Evolutionary conservation across 1,284 basidiomycete genomes (phyloP).

Genomic region (Earliella scabrosa): DNA sequence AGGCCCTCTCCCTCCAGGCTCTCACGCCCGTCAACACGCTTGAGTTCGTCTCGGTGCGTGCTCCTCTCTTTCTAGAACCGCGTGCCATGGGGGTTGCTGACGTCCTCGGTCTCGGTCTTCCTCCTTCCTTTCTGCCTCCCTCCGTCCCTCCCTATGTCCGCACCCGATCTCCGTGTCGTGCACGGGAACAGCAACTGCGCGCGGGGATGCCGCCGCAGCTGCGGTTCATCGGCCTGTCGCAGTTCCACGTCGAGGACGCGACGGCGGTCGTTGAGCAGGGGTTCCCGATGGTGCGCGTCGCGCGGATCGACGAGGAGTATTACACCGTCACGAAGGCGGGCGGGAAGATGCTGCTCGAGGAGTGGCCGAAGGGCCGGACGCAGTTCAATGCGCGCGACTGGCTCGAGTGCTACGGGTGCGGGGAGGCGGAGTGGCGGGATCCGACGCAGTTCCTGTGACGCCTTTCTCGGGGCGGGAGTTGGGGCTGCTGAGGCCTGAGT

Average conservation of each 20-base stretch:
- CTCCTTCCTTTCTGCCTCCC: background rate
- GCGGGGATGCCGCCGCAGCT: constrained; percentile 58
- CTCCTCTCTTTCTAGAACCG: too few species aligned
- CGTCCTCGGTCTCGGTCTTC: background rate
- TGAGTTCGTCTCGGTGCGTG: constrained; percentile 36
- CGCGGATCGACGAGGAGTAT: constrained; percentile 56
- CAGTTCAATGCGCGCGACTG: constrained; percentile 59
- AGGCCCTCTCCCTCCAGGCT: constrained; percentile 54
- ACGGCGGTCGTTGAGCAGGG: constrained; percentile 54
- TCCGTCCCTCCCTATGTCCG: background rate
- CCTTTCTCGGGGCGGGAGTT: too few species aligned
- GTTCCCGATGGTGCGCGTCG: constrained; percentile 61
- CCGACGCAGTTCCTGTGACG: constrained; percentile 34
- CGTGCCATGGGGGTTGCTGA: background rate
- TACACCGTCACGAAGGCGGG: constrained; percentile 50
- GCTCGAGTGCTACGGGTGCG: constrained; percentile 54
- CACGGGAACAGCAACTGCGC: constrained; percentile 56
- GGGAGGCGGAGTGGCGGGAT: constrained; percentile 36
- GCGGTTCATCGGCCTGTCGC: constrained; percentile 57
- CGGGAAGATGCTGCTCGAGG: constrained; percentile 37
- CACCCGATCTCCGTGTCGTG: background rate
- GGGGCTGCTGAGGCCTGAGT: too few species aligned
- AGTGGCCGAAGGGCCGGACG: constrained; percentile 58
- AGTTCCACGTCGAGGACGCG: constrained; percentile 50
- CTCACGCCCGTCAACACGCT: constrained; percentile 38